These are phyloP conservation scores for Amaranthus cruentus DNA, from an alignment of 148 eudicot genomes.

Conservation along the genomic window DNA sequence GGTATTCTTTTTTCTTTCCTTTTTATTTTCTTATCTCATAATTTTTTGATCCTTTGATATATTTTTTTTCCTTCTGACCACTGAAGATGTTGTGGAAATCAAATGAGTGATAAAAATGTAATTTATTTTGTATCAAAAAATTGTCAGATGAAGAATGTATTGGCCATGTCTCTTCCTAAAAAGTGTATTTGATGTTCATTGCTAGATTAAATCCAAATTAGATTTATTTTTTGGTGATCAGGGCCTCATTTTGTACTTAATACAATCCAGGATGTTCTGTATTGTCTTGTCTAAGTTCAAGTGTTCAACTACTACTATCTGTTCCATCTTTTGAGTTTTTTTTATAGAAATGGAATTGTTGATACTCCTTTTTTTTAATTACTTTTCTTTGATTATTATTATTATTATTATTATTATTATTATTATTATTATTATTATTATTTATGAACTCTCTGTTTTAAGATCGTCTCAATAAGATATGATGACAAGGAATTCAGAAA, in stretches of 20 bases:
- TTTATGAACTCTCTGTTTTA: too few species aligned
- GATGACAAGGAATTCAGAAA: too few species aligned
- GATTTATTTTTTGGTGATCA: constrained; percentile 8
- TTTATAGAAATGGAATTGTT: not conserved
- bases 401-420: too few species aligned
- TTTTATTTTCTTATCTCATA: not conserved
- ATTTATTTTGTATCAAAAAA: constrained; percentile 37
- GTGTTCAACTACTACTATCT: constrained; percentile 2
- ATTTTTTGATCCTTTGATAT: constrained; percentile 18
- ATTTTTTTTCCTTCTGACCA: constrained; percentile 24
- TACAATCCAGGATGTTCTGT: constrained; percentile 4
- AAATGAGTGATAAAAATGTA: constrained; percentile 29
- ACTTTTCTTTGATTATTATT: not conserved
- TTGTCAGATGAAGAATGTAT: constrained; percentile 30
- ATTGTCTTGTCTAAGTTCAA: too few species aligned
- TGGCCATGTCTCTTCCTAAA: constrained; percentile 22
- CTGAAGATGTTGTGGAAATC: constrained; percentile 28
- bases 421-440: too few species aligned
- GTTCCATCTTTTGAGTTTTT: not conserved
- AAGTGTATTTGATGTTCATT: constrained; percentile 15
- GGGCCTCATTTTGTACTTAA: constrained; percentile 19
- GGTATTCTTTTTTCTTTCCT: constrained; percentile 26
- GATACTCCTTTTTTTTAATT: not conserved
- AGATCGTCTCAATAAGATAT: too few species aligned
- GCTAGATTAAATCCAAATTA: constrained; percentile 6